Conservation (phyloP, 768 basidiomycete species). For the Serendipita sp. region DNA sequence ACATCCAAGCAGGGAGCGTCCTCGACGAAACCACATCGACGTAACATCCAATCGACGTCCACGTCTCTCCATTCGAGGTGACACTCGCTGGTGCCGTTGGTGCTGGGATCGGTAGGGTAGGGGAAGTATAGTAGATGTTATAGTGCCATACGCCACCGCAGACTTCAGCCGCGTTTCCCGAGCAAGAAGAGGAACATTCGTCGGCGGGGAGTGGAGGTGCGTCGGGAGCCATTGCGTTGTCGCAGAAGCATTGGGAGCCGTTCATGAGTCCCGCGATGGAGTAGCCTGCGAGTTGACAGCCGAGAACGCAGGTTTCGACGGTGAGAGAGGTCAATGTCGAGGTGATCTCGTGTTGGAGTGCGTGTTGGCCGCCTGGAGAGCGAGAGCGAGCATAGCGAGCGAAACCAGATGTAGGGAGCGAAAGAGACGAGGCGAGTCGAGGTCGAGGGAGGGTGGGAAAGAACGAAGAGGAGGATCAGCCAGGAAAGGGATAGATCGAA, state of each 20-base stretch:
- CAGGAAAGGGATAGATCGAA: too few relatives aligned
- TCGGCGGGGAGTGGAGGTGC: background rate
- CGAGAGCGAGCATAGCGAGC: background rate
- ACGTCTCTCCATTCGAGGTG: background rate
- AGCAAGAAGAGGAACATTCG: background rate
- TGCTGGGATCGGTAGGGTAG: background rate
- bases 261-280: background rate
- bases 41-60: background rate
- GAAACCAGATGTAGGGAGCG: background rate
- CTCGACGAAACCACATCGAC: background rate
- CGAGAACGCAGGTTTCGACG: background rate
- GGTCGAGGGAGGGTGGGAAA: too few relatives aligned
- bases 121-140: background rate
- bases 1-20: background rate
- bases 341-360: constrained; percentile 3
- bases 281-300: background rate
- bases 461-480: too few relatives aligned
- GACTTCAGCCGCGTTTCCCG: background rate
- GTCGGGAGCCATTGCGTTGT: background rate
- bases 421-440: too few relatives aligned
- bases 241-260: constrained; percentile 1
- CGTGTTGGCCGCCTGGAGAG: background rate
- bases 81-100: background rate
- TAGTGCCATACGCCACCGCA: constrained; percentile 3
- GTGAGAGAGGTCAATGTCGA: background rate